Evolutionary conservation across 108 stramenopile genomes (phyloP), one percentile per base, ranked within the genome.

Genomic region (Nitzschia putrida): DNA sequence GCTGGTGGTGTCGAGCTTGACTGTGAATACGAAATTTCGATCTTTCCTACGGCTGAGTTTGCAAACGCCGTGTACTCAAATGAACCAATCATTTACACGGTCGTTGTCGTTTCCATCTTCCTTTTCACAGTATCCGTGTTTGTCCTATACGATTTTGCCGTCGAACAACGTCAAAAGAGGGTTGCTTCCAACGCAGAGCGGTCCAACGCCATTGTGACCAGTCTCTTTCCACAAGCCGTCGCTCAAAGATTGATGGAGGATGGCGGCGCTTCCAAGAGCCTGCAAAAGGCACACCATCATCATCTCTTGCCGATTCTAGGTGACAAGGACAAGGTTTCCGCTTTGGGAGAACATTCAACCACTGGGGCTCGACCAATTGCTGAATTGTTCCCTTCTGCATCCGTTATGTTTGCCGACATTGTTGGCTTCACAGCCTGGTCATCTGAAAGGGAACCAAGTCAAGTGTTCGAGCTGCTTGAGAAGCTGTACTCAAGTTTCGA

Each of bases 381-480:
- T 14, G 70, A 71, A 40, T 52, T 69, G n/a, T 57, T 57, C 44
- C 68, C 68, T n/a, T 67, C 80, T 42, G 79, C 83, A 22, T 59
- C 74, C 5, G 56, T 75, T 8, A 39, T 59, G 38, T 59, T 59
- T 20, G 58, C 58, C 20, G 58, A 59, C 20, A 34, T 59, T 34
- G 58, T 26, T 25, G 63, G 63, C 0, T 64, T 64, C 44, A 64
- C 63, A 47, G 63, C 63, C 16, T 64, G 63, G 63, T 47, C 44
- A 7, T 64, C 63, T 1, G 23, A 20, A 16, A 21, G 63, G 9
- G 63, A 64, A 22, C 63, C 63, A 47, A 39, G 37, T 13, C 63
- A 64, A 11, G 63, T 64, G 10, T 64, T 64, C 8, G 29, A 21
- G 24, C 25, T 64, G 2, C 13, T 64, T 0, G 63, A 64, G 23